These are phyloP conservation scores for Sherardia arvensis DNA, from an alignment of 257 asterid genomes.

Conservation along the genomic window DNA sequence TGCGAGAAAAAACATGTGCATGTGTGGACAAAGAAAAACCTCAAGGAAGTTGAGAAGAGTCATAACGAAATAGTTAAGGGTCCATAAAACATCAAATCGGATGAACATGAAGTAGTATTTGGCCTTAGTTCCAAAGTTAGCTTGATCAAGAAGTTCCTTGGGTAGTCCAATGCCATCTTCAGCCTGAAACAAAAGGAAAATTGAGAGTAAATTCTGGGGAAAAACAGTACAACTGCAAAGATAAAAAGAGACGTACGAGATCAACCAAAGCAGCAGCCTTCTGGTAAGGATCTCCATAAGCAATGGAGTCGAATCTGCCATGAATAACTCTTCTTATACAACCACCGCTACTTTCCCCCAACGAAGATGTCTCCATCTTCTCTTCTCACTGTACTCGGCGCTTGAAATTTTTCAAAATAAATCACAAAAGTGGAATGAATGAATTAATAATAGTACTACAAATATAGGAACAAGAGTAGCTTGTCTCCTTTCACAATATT, in stretches of 20 bases:
- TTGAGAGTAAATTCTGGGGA: conserved; percentile 5
- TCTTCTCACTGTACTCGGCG: too few species aligned
- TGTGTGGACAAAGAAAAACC: conserved; percentile 12
- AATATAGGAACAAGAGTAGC: too few species aligned
- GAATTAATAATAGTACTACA: too few species aligned
- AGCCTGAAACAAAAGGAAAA: conserved; percentile 53
- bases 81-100: conserved; percentile 77
- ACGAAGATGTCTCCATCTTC: conserved; percentile 48
- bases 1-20: not conserved
- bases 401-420: too few species aligned
- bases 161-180: conserved; percentile 97
- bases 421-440: too few species aligned
- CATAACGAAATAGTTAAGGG: conserved; percentile 78
- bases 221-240: not conserved
- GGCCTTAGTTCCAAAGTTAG: conserved; percentile 63
- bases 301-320: conserved; percentile 61
- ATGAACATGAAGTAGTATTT: conserved; percentile 58
- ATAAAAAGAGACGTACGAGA: conserved; percentile 46
- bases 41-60: conserved; percentile 57
- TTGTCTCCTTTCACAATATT: too few species aligned
- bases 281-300: conserved; percentile 65
- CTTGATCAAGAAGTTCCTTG: conserved; percentile 78
- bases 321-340: conserved; percentile 16
- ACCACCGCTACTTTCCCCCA: conserved; percentile 30
- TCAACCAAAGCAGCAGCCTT: conserved; percentile 96